Conservation (phyloP, 495 filamentous ascomycete genomes). For the Hyaloscypha hepaticicola region DNA sequence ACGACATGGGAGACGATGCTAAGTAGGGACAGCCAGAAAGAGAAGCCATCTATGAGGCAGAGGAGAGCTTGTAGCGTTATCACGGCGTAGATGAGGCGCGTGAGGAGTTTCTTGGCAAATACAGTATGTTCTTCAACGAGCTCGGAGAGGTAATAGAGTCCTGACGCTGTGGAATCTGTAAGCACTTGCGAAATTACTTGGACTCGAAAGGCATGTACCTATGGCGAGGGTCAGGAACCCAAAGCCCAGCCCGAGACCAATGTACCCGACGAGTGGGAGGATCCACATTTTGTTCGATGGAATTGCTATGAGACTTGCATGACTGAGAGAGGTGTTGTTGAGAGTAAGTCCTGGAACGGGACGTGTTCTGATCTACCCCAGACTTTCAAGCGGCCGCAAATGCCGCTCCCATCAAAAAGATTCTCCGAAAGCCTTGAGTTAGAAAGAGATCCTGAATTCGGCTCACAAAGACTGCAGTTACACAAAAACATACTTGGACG, state of each 20-base stretch:
- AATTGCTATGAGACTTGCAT: slow-evolving; percentile 29
- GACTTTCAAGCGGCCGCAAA: slow-evolving; percentile 10
- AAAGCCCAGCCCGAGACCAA: slow-evolving; percentile 86
- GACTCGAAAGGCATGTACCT: slow-evolving; percentile 51
- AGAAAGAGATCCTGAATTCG: not conserved
- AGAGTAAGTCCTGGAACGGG: not conserved
- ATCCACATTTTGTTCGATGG: slow-evolving; percentile 71
- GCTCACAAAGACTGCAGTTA: not conserved
- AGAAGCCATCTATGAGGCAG: slow-evolving; percentile 79
- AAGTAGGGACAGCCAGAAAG: slow-evolving; percentile 66
- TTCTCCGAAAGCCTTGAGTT: slow-evolving; percentile 4
- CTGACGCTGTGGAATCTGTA: slow-evolving; percentile 64
- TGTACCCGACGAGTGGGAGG: slow-evolving; percentile 82
- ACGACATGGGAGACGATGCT: slow-evolving; percentile 80
- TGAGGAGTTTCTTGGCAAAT: slow-evolving; percentile 75
- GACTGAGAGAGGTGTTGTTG: slow-evolving; percentile 2
- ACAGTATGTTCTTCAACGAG: slow-evolving; percentile 98
- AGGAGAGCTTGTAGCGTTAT: slow-evolving; percentile 75
- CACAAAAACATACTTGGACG: not conserved
- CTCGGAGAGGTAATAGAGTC: slow-evolving; percentile 97
- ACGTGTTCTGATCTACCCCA: not conserved
- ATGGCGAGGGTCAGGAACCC: slow-evolving; percentile 91
- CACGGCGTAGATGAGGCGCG: slow-evolving; percentile 79
- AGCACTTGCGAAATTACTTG: slow-evolving; percentile 8
- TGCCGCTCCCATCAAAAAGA: slow-evolving; percentile 20